These are phyloP conservation scores for Coemansia sp. DNA, from an alignment of 371 early-diverging fungal genomes.

Conservation along the genomic window DNA sequence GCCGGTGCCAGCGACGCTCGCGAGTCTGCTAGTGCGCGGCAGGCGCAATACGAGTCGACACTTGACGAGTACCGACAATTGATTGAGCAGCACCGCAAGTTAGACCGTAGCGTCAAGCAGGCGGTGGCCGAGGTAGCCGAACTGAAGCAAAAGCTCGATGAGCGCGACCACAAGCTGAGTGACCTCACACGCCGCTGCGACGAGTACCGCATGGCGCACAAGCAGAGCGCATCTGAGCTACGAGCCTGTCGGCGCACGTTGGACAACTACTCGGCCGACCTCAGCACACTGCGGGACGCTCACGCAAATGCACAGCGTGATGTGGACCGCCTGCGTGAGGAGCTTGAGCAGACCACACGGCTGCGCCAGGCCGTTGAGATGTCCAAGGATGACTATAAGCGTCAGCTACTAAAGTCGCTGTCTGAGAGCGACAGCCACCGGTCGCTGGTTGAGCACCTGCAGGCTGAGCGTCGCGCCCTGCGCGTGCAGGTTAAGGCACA, in stretches of 20 bases:
- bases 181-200: constrained; percentile 19
- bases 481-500: constrained; percentile 44
- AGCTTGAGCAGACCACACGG: constrained; percentile 25
- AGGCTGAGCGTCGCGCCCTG: constrained; percentile 38
- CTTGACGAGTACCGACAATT: constrained; percentile 15
- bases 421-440: constrained; percentile 33
- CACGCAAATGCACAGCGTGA: constrained; percentile 15
- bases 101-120: constrained; percentile 32
- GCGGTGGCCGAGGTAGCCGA: constrained; percentile 35
- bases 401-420: constrained; percentile 29
- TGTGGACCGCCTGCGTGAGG: constrained; percentile 16
- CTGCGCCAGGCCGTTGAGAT: constrained; percentile 36
- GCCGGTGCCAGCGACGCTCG: not conserved
- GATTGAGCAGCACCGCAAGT: constrained; percentile 34
- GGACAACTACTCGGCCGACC: constrained; percentile 22
- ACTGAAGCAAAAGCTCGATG: constrained; percentile 26
- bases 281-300: constrained; percentile 24
- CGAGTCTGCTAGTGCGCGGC: constrained; percentile 3
- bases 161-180: constrained; percentile 18
- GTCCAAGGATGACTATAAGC: constrained; percentile 49
- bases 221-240: constrained; percentile 26
- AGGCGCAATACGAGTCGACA: constrained; percentile 2
- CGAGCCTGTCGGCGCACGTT: constrained; percentile 19
- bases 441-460: constrained; percentile 25
- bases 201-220: constrained; percentile 26